Conservation (phyloP, 306 rosid genomes). For the Hylodesmum podocarpum region DNA sequence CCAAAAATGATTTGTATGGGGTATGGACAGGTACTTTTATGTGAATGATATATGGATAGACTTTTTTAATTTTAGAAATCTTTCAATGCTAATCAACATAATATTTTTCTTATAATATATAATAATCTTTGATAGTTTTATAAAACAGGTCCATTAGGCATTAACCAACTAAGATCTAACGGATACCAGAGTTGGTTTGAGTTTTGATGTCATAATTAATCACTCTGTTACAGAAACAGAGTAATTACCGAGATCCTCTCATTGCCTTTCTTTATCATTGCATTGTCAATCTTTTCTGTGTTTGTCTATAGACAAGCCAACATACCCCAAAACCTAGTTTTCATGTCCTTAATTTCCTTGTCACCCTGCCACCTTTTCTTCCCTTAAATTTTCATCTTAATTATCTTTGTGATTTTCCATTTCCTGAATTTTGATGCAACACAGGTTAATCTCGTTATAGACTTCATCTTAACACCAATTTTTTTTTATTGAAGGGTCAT, state of each 20-base stretch:
- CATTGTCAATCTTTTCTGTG: slow-evolving; percentile 9
- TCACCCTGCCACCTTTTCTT: background rate
- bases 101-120: background rate
- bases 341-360: background rate
- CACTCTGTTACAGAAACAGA: slow-evolving; percentile 15
- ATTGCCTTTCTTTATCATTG: slow-evolving; percentile 33
- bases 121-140: background rate
- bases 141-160: background rate
- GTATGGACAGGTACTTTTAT: background rate
- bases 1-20: background rate
- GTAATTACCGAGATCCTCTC: slow-evolving; percentile 42
- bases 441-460: background rate
- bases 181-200: background rate
- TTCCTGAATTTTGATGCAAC: background rate
- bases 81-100: background rate
- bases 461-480: slow-evolving; percentile 18
- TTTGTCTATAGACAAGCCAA: slow-evolving; percentile 4
- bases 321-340: slow-evolving; percentile 35
- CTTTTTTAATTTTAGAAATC: background rate
- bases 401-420: slow-evolving; percentile 9
- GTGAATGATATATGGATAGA: background rate
- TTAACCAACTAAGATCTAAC: background rate
- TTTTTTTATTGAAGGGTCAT: background rate
- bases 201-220: slow-evolving; percentile 23
- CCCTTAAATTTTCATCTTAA: slow-evolving; percentile 17